A percentile compares a stretch with the other conserved stretches of the same genome.
Evolutionary conservation across 2,329 filamentous ascomycete species (phyloP).

Genomic region (Calonectria montana): DNA sequence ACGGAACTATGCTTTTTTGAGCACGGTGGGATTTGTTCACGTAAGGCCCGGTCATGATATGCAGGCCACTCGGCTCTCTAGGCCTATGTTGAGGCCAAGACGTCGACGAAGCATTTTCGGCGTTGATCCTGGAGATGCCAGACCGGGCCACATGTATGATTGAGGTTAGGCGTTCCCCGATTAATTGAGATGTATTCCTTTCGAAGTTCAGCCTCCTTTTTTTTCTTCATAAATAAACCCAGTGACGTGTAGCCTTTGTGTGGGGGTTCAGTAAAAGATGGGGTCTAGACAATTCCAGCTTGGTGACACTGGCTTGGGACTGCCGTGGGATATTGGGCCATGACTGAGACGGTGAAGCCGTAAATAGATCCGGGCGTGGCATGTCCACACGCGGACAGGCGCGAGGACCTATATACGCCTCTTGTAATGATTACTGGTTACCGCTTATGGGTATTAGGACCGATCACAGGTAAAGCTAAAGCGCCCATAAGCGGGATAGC

Average conservation of each 20-base stretch:
- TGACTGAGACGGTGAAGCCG: background rate
- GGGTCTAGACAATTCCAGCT: background rate
- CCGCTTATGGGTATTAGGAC: background rate
- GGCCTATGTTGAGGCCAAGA: slow-evolving; percentile 17
- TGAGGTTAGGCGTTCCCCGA: slow-evolving; percentile 58
- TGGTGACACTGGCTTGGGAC: background rate
- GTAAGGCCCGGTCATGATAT: slow-evolving; percentile 43
- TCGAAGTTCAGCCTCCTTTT: slow-evolving; percentile 12
- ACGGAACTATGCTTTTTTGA: slow-evolving; percentile 47
- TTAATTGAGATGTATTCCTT: slow-evolving; percentile 55
- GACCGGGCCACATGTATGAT: slow-evolving; percentile 55
- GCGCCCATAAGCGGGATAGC: background rate
- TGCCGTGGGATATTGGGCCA: background rate
- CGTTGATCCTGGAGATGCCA: slow-evolving; percentile 32
- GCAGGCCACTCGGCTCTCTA: slow-evolving; percentile 35
- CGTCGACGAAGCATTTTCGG: slow-evolving; percentile 32
- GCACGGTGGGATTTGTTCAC: slow-evolving; percentile 52
- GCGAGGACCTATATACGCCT: background rate
- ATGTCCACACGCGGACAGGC: background rate
- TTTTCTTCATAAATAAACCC: too few species aligned
- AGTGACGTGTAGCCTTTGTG: background rate
- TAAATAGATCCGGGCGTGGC: background rate
- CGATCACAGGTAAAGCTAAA: background rate
- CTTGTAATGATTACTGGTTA: slow-evolving; percentile 4
- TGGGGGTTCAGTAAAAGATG: background rate